A percentile compares a stretch with the other conserved stretches of the same genome.
These are phyloP conservation scores for Puccinia novopanici DNA, from an alignment of 1,284 basidiomycete species.

Conservation along the genomic window DNA sequence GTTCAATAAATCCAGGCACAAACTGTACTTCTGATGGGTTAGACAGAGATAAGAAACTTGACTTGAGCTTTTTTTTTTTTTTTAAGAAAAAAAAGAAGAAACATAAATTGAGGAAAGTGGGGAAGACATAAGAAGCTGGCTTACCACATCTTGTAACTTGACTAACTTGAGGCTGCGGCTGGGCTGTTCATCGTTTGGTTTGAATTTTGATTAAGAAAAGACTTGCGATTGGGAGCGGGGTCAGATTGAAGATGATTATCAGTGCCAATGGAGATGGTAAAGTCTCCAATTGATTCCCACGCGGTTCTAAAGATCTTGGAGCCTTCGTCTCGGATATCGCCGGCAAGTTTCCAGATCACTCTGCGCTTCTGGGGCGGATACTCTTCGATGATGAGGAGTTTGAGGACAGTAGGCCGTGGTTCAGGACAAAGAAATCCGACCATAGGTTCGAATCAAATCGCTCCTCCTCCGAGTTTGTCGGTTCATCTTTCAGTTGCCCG, in stretches of 20 bases:
- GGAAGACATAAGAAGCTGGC: not conserved
- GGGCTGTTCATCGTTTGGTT: not conserved
- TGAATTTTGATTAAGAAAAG: not conserved
- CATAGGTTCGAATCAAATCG: slow-evolving; percentile 78
- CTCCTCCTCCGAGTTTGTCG: slow-evolving; percentile 56
- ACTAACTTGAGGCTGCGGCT: slow-evolving; percentile 46
- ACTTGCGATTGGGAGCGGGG: not conserved
- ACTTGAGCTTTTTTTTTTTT: too few species aligned
- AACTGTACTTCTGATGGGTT: slow-evolving; percentile 59
- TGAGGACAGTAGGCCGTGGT: slow-evolving; percentile 80
- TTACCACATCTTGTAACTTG: slow-evolving; percentile 56
- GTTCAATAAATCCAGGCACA: slow-evolving; percentile 77
- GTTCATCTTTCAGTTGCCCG: slow-evolving; percentile 62
- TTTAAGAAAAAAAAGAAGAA: not conserved
- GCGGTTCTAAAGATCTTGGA: slow-evolving; percentile 77
- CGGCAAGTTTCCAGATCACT: slow-evolving; percentile 91
- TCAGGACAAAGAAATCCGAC: slow-evolving; percentile 76
- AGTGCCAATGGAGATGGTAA: slow-evolving; percentile 14
- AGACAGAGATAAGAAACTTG: slow-evolving; percentile 31
- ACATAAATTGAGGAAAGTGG: not conserved
- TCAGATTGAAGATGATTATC: slow-evolving; percentile 62
- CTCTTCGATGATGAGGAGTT: slow-evolving; percentile 89
- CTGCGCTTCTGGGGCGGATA: slow-evolving; percentile 91
- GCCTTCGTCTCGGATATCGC: slow-evolving; percentile 90
- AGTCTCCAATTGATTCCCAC: slow-evolving; percentile 77